Conservation (phyloP, 345 rosid genomes). For the Anacardium occidentale region DNA sequence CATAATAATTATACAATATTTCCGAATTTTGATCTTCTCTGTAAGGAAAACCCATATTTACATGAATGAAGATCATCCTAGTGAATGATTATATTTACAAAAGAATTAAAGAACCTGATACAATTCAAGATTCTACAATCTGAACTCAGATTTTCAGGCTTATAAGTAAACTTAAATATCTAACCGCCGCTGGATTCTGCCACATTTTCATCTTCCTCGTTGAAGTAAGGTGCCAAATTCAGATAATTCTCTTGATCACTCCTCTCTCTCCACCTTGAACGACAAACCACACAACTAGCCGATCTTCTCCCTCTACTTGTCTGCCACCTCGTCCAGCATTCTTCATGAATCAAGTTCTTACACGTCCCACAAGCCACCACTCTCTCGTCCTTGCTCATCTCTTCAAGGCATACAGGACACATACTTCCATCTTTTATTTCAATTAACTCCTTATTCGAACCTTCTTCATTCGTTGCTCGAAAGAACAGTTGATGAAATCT, state of each 20-base stretch:
- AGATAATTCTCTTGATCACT: constrained; percentile 41
- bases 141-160: no score
- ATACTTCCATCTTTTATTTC: constrained; percentile 39
- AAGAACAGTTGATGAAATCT: constrained; percentile 61
- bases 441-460: neutral
- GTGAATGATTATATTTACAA: no score
- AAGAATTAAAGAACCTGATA: no score
- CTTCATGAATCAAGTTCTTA: constrained; percentile 69
- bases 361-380: constrained; percentile 64
- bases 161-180: neutral
- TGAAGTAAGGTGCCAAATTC: constrained; percentile 62
- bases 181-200: constrained; percentile 13
- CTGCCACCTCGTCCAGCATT: constrained; percentile 77
- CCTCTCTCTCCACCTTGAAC: constrained; percentile 68
- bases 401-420: constrained; percentile 80
- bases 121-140: no score
- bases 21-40: no score
- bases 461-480: constrained; percentile 12
- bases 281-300: constrained; percentile 67
- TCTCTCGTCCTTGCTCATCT: constrained; percentile 41
- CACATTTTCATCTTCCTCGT: constrained; percentile 11
- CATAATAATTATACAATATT: no score
- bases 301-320: constrained; percentile 66
- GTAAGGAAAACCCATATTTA: no score
- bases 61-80: no score